Evolutionary conservation across 371 early-diverging fungal species (phyloP), one percentile per base, ranked within the genome.

Genomic region (Mucor velutinosus): DNA sequence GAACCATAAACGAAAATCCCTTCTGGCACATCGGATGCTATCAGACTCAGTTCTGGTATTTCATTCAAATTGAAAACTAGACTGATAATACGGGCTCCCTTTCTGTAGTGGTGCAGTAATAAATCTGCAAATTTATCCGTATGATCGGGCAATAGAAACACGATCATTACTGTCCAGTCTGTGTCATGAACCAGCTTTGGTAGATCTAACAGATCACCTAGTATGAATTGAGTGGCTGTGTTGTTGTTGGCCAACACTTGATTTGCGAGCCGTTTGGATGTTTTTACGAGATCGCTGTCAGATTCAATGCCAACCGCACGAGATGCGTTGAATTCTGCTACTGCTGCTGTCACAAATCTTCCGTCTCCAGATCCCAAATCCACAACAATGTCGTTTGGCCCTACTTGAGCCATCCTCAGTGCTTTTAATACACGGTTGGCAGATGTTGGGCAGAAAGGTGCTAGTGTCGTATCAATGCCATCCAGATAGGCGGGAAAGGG

Each of bases 351-450:
- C 14, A 87, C 85, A 56, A 89, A 83, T 21, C 89, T 77, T 4
- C 89, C 89, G 66, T 89, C 89, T 15, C 89, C 89, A 56, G 87
- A 88, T 14, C 89, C 89, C n/a, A 89, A 73, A 69, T 89, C 89
- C 5, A 89, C 62, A 4, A 89, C 68, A n/a, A 59, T 60, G 68
- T 89, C 89, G 3, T 51, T 27, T 0, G 74, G 12, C 1, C 58
- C 43, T 5, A 86, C 73, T n/a, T 76, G 57, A 3, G 82, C 89
- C 85, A 89, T 79, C 4, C 59, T 61, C 29, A 89, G 62, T 2
- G 88, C 85, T 43, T 82, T 68, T 12, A 83, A 64, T 30, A 89
- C 88, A 15, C 87, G 79, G 15, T 69, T 68, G 7, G 87, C 79
- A 12, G 88, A 89, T 11, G 89, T 88, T 2, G 89, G 89, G 66